These are phyloP conservation scores for Pistacia vera DNA, from an alignment of 345 rosid species.

Conservation along the genomic window DNA sequence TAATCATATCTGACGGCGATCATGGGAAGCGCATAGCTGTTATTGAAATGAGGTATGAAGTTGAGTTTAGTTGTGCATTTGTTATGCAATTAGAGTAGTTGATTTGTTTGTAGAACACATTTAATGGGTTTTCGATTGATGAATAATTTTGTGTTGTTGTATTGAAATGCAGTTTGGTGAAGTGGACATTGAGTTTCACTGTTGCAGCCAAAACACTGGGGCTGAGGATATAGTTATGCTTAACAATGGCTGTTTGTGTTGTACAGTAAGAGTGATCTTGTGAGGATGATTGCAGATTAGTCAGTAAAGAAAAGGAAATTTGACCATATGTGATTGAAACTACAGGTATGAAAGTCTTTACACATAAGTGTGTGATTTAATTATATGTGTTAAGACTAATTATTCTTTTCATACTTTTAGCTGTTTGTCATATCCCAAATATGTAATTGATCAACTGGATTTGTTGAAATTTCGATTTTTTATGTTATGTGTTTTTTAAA, in stretches of 20 bases:
- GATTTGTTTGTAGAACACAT: background rate
- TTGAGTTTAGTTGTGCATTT: background rate
- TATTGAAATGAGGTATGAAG: slow-evolving; percentile 83
- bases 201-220: slow-evolving; percentile 91
- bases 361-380: background rate
- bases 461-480: background rate
- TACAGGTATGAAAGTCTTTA: slow-evolving; percentile 54
- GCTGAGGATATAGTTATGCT: slow-evolving; percentile 93
- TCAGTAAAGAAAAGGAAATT: slow-evolving; percentile 78
- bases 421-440: background rate
- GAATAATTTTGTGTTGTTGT: background rate
- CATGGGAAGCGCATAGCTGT: slow-evolving; percentile 97
- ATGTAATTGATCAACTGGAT: background rate
- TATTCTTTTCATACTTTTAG: background rate
- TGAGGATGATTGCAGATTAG: slow-evolving; percentile 88
- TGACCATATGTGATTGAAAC: slow-evolving; percentile 96
- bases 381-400: background rate
- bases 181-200: slow-evolving; percentile 95
- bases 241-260: slow-evolving; percentile 96
- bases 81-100: background rate
- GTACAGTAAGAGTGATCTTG: slow-evolving; percentile 97
- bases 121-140: background rate
- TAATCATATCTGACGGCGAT: slow-evolving; percentile 94
- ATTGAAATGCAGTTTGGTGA: slow-evolving; percentile 72
- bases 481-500: background rate